Evolutionary conservation across 176 grass and related monocot species (phyloP), one percentile per base, ranked within the genome.

Genomic region (Eleusine coracana): DNA sequence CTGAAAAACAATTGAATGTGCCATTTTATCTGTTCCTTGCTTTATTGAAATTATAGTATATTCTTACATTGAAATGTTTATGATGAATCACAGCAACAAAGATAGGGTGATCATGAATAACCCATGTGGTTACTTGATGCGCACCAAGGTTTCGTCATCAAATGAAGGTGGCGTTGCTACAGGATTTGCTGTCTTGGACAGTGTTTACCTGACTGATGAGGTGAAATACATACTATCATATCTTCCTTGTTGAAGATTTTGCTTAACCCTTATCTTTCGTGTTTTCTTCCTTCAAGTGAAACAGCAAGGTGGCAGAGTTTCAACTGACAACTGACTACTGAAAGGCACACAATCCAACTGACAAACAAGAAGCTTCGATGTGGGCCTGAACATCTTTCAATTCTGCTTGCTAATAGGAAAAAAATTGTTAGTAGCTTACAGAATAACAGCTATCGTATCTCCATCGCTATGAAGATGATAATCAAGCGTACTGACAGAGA

Each of bases 111-210:
- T 98, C 29, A 59, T 98, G 50, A 98, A 98, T 54, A 74, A 88
- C 64, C 88, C 84, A 73, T 84, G 82, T 82, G 95, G 95, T 44
- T 95, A 95, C 85, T 82, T 98, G 70, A 95, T 93, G 92, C 90
- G 95, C 46, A 98, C 95, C 70, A 98, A 93, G 75, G 90, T 98
- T 85, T 93, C 95, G 74, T 95, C 95, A 56, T 98, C 95, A 73
- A 91, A 98, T 38, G 95, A 98, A 85, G 95, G 95, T 50, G 95
- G 95, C 13, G 95, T 98, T 80, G 95, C 95, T 39, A 86, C 95
- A 82, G 95, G 95, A 49, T 98, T 91, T 90, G 92, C 95, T 48
- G 95, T 98, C 73, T 81, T 98, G 75, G 92, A 98, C 60, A 93
- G 95, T 79, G 65, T 95, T 60, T 74, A 88, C 79, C 88, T 98